These are phyloP conservation scores for Cardamine occulta DNA, from an alignment of 345 rosid genomes.

Conservation along the genomic window DNA sequence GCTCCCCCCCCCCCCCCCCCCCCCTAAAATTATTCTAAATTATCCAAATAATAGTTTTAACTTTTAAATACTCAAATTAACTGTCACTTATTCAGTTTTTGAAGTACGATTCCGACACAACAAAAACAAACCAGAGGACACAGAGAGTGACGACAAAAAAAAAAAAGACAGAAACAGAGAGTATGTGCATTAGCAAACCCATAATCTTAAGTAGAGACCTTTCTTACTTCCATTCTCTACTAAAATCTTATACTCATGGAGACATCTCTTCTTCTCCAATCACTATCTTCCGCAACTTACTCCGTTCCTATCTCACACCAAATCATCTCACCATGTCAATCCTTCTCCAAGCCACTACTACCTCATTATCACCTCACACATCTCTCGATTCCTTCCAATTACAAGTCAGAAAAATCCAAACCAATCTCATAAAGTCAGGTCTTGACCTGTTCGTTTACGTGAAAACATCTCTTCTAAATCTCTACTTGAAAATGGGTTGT, in stretches of 20 bases:
- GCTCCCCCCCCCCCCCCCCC: too few relatives aligned
- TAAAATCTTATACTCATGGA: slow-evolving; percentile 50
- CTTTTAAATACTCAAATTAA: too few relatives aligned
- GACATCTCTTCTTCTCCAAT: slow-evolving; percentile 48
- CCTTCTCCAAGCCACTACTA: slow-evolving; percentile 51
- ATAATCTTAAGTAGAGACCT: slow-evolving; percentile 40
- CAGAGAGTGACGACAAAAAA: too few relatives aligned
- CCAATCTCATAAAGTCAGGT: slow-evolving; percentile 62
- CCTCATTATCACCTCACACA: slow-evolving; percentile 18
- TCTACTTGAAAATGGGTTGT: slow-evolving; percentile 53
- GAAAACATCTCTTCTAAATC: slow-evolving; percentile 59
- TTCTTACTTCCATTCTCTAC: slow-evolving; percentile 52
- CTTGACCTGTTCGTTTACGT: slow-evolving; percentile 57
- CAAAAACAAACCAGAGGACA: background rate
- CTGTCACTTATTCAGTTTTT: too few relatives aligned
- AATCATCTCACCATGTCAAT: slow-evolving; percentile 61
- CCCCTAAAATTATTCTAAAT: too few relatives aligned
- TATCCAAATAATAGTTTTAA: too few relatives aligned
- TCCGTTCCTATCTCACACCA: slow-evolving; percentile 55
- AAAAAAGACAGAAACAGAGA: background rate
- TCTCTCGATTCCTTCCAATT: slow-evolving; percentile 16
- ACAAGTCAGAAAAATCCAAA: slow-evolving; percentile 55
- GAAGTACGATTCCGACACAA: background rate
- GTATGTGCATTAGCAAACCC: slow-evolving; percentile 42
- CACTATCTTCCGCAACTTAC: slow-evolving; percentile 55